Conservation (phyloP, 2,329 filamentous ascomycete species). For the Botryotinia globosa region DNA sequence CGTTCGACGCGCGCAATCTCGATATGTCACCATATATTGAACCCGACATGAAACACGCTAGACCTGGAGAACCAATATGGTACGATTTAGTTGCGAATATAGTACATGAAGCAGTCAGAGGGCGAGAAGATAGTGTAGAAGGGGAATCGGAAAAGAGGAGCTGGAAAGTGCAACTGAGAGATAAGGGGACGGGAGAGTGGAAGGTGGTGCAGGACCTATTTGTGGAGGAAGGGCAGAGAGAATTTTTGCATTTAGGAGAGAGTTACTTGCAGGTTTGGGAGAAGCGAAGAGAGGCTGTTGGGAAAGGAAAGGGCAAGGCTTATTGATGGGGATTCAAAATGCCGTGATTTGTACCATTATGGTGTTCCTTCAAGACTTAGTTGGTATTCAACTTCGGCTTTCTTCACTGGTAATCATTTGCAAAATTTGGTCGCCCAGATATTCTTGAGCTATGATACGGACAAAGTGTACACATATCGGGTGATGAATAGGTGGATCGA, state of each 20-base stretch:
- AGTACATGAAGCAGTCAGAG: slow-evolving; percentile 77
- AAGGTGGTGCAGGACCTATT: slow-evolving; percentile 96
- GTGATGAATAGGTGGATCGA: not conserved
- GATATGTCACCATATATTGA: slow-evolving; percentile 91
- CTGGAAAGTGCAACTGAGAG: slow-evolving; percentile 88
- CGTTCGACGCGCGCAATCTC: slow-evolving; percentile 80
- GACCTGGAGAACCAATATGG: slow-evolving; percentile 77
- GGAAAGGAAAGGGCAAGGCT: slow-evolving; percentile 25
- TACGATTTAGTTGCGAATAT: slow-evolving; percentile 97
- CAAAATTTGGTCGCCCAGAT: not conserved
- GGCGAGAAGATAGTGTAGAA: slow-evolving; percentile 76
- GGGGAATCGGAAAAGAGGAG: slow-evolving; percentile 86
- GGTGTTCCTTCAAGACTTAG: not conserved
- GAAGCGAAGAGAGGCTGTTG: slow-evolving; percentile 57
- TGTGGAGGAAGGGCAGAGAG: slow-evolving; percentile 83
- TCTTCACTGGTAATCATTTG: not conserved
- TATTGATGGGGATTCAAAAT: not conserved
- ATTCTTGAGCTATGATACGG: not conserved
- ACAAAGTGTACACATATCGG: not conserved
- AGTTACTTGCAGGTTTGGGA: slow-evolving; percentile 98
- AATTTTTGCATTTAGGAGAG: slow-evolving; percentile 89
- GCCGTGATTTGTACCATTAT: not conserved
- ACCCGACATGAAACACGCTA: slow-evolving; percentile 70
- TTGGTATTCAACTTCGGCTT: not conserved
- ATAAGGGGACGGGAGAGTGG: slow-evolving; percentile 73